Evolutionary conservation across 208 protist genomes (phyloP).

Genomic region (Naegleria lovaniensis): DNA sequence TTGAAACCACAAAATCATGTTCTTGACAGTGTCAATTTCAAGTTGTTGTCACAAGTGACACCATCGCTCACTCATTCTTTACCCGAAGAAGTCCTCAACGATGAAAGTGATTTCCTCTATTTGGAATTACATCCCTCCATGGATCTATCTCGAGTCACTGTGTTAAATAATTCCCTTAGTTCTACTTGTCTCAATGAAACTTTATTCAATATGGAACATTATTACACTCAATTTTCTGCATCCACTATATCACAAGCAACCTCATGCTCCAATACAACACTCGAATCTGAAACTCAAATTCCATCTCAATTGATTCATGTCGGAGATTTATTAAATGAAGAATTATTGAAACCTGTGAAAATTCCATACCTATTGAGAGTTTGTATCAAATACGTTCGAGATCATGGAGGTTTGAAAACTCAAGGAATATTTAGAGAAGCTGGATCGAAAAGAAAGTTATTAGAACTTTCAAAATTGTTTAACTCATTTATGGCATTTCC

Average conservation of each 20-base stretch:
- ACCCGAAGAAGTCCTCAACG: background rate
- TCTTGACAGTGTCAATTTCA: background rate
- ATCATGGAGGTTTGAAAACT: background rate
- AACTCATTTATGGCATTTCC: background rate
- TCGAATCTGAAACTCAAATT: no score
- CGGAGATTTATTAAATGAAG: background rate
- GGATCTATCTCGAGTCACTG: background rate
- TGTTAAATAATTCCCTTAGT: background rate
- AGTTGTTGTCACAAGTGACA: background rate
- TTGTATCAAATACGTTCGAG: background rate
- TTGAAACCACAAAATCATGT: no score
- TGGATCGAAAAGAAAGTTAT: background rate
- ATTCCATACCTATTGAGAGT: background rate
- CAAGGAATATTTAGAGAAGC: background rate
- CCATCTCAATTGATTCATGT: background rate
- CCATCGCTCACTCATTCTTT: background rate
- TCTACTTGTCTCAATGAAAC: background rate
- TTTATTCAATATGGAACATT: background rate
- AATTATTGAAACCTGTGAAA: background rate
- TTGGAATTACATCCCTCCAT: background rate
- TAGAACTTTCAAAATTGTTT: background rate
- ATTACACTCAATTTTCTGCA: background rate
- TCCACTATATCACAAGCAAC: no score
- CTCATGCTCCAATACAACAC: no score
- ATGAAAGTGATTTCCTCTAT: background rate